These are phyloP conservation scores for Colletotrichum sp. DNA, from an alignment of 2,329 filamentous ascomycete species.

Conservation along the genomic window DNA sequence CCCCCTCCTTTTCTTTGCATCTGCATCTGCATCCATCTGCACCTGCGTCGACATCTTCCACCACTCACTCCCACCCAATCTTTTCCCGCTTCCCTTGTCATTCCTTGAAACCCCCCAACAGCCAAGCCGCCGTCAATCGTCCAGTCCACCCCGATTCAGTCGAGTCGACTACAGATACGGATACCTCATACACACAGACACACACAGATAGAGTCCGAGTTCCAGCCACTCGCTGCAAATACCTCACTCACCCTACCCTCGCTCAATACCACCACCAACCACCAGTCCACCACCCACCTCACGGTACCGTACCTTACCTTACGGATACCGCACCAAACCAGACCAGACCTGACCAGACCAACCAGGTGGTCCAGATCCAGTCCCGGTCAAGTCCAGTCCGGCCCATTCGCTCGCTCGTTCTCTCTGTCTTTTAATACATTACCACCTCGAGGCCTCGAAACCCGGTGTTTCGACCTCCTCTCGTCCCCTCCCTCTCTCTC, in stretches of 20 bases:
- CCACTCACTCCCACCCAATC: not conserved
- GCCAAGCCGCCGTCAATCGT: not conserved
- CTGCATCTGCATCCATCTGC: not conserved
- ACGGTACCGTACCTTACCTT: not conserved
- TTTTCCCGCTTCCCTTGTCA: not conserved
- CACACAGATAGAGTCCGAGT: not conserved
- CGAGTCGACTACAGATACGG: not conserved
- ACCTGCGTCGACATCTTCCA: not conserved
- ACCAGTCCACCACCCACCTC: not conserved
- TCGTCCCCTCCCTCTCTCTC: not conserved
- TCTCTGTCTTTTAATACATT: not conserved
- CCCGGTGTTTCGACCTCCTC: conserved; percentile 15
- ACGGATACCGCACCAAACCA: not conserved
- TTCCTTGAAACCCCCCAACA: not conserved
- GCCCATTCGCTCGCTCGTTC: not conserved
- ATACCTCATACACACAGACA: not conserved
- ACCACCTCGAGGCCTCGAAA: conserved; percentile 4
- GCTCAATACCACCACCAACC: not conserved
- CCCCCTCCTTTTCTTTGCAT: not conserved
- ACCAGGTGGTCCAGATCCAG: not conserved
- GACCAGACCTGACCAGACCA: not conserved
- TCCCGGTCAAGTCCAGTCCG: not conserved
- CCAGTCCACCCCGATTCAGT: not conserved
- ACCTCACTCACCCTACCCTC: not conserved
- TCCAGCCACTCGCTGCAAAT: not conserved